Evolutionary conservation across 2,329 filamentous ascomycete genomes (phyloP).

Genomic region (Aureobasidium pullulans): DNA sequence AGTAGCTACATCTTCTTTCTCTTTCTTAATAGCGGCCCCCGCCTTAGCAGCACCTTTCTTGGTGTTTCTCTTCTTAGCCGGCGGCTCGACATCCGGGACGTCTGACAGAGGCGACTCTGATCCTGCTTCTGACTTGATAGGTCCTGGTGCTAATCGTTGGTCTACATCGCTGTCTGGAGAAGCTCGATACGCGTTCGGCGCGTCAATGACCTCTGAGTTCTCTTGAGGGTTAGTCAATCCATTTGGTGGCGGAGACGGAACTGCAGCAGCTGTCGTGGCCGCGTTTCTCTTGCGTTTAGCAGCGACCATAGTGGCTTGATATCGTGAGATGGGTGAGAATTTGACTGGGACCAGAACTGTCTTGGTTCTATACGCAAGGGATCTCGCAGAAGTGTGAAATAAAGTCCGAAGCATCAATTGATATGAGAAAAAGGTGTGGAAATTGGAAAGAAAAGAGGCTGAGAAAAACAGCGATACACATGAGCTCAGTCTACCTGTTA

Average conservation of each 20-base stretch:
- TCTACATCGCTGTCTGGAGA: constrained; percentile 36
- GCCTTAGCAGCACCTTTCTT: constrained; percentile 15
- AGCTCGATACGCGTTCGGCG: constrained; percentile 33
- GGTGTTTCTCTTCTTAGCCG: constrained; percentile 21
- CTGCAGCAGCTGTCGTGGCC: background rate
- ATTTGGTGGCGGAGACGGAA: background rate
- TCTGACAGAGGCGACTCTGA: constrained; percentile 30
- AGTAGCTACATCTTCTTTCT: constrained; percentile 16
- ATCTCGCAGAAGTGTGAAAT: background rate
- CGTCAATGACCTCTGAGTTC: constrained; percentile 37
- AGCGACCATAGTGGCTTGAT: background rate
- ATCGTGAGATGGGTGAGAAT: background rate
- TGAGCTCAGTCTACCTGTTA: constrained; percentile 1
- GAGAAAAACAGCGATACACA: background rate
- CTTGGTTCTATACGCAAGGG: background rate
- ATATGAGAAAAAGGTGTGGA: background rate
- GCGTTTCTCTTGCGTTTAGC: constrained; percentile 6
- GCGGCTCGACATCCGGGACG: constrained; percentile 25
- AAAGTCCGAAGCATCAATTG: constrained; percentile 10
- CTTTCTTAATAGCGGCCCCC: constrained; percentile 15
- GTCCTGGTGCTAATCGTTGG: constrained; percentile 23
- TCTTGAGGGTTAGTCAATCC: constrained; percentile 24
- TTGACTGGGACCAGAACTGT: background rate
- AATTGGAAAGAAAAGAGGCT: background rate
- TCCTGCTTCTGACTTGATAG: constrained; percentile 20